phyloP scores from a whole-genome alignment of 306 rosid species.

The Trichosanthes cucumerina region DNA sequence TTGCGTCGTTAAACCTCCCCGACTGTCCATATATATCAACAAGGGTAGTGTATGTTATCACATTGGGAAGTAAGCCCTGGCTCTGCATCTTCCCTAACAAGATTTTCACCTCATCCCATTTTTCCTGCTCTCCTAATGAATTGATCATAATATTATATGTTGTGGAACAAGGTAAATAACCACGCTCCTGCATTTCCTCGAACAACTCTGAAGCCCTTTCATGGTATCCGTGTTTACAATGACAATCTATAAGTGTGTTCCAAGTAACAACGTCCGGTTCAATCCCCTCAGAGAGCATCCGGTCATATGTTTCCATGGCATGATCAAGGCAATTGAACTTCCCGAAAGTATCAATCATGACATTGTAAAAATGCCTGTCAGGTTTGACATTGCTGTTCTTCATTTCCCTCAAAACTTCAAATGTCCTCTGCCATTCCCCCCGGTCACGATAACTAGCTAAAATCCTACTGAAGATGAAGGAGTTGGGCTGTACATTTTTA shows the following conservation, averaged over 20 bases:
- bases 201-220: constrained; percentile 64
- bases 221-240: constrained; percentile 58
- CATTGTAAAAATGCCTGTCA: constrained; percentile 83
- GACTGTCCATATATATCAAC: constrained; percentile 77
- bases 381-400: constrained; percentile 60
- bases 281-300: constrained; percentile 71
- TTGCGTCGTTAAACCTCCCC: constrained; percentile 67
- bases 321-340: constrained; percentile 78
- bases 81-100: constrained; percentile 68
- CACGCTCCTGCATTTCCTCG: constrained; percentile 67
- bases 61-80: constrained; percentile 78
- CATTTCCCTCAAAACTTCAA: constrained; percentile 88
- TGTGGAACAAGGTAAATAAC: constrained; percentile 51
- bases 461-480: constrained; percentile 60
- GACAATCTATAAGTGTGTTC: constrained; percentile 77
- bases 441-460: constrained; percentile 69
- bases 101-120: constrained; percentile 62
- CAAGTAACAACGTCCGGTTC: constrained; percentile 70
- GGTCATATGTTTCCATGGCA: constrained; percentile 59
- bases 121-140: constrained; percentile 65
- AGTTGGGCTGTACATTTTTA: constrained; percentile 57
- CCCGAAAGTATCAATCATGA: constrained; percentile 88
- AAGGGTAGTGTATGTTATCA: constrained; percentile 71
- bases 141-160: constrained; percentile 81
- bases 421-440: constrained; percentile 90